Percentiles rank a stretch among this genome's conserved stretches.
These are phyloP conservation scores for Cyclanthera cordifolia DNA, from an alignment of 306 rosid species.

Conservation along the genomic window DNA sequence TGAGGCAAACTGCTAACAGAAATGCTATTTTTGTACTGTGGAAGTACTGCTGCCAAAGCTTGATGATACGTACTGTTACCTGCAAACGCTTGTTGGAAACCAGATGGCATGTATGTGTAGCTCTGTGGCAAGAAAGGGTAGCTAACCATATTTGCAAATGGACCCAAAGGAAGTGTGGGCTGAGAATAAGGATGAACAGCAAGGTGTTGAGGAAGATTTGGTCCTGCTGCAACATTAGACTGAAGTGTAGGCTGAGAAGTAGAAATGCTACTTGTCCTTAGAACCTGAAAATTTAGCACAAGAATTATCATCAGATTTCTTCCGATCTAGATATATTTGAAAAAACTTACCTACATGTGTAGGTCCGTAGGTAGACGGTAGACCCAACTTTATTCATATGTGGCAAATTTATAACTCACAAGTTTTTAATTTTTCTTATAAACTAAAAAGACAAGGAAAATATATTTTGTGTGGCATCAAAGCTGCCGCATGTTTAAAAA, in stretches of 20 bases:
- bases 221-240: constrained; percentile 63
- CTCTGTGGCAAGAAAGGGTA: constrained; percentile 97
- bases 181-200: constrained; percentile 94
- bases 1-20: constrained; percentile 96
- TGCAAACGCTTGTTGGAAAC: constrained; percentile 88
- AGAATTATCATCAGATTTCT: constrained; percentile 4
- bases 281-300: constrained; percentile 37
- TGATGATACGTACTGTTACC: constrained; percentile 93
- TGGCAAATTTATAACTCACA: no score
- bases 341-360: no score
- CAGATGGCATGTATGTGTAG: constrained; percentile 94
- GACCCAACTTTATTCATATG: no score
- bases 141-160: constrained; percentile 82
- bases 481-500: no score
- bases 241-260: constrained; percentile 63
- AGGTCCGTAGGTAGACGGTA: no score
- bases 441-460: no score
- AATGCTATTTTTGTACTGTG: constrained; percentile 86
- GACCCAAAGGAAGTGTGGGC: constrained; percentile 83
- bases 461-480: no score
- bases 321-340: background rate
- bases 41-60: constrained; percentile 85
- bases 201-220: constrained; percentile 87
- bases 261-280: constrained; percentile 58
- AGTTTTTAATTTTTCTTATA: no score